These are phyloP conservation scores for Colletotrichum gigasporum DNA, from an alignment of 2,329 filamentous ascomycete genomes.

Conservation along the genomic window DNA sequence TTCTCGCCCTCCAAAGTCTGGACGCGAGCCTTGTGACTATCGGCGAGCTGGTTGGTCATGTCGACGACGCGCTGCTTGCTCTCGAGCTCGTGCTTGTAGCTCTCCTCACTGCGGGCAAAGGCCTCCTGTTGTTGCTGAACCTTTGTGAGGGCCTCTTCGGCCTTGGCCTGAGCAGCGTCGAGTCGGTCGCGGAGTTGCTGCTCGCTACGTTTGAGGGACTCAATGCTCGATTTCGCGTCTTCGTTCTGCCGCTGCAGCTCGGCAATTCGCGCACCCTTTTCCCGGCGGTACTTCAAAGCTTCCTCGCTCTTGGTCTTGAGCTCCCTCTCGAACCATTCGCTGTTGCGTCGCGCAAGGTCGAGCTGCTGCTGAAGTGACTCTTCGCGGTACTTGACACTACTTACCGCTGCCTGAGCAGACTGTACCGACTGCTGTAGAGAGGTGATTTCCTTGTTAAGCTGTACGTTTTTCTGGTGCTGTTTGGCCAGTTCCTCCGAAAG, in stretches of 20 bases:
- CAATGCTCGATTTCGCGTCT: conserved; percentile 80
- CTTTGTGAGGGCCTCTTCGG: conserved; percentile 82
- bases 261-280: conserved; percentile 89
- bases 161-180: conserved; percentile 85
- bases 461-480: conserved; percentile 88
- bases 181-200: conserved; percentile 82
- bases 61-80: conserved; percentile 83
- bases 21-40: conserved; percentile 75
- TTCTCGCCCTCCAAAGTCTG: conserved; percentile 75
- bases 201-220: conserved; percentile 82
- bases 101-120: conserved; percentile 82
- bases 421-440: conserved; percentile 86
- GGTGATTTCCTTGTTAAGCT: conserved; percentile 84
- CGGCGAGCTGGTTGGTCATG: conserved; percentile 79
- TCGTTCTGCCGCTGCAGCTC: conserved; percentile 90
- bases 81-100: conserved; percentile 87
- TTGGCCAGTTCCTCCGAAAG: conserved; percentile 86
- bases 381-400: conserved; percentile 87
- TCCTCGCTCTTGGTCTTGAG: conserved; percentile 90
- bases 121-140: conserved; percentile 89
- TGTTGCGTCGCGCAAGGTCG: conserved; percentile 86
- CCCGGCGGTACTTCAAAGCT: conserved; percentile 89
- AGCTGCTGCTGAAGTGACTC: conserved; percentile 91
- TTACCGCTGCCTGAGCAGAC: conserved; percentile 80
- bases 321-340: conserved; percentile 93